A percentile compares a stretch with the other conserved stretches of the same genome.
These are phyloP conservation scores for Spergularia marina DNA, from an alignment of 148 eudicot species.

Conservation along the genomic window DNA sequence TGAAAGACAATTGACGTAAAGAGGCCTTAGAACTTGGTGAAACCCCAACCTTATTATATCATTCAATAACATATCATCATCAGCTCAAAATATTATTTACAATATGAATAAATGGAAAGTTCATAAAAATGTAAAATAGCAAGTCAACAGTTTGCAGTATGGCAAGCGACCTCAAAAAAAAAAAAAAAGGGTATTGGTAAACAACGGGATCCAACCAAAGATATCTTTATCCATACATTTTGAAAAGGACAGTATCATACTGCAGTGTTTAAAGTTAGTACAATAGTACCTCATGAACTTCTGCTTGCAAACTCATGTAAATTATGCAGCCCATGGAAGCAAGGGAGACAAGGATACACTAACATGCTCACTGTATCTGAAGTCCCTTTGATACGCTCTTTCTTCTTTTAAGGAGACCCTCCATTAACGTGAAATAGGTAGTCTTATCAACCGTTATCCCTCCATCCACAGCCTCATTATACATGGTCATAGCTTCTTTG, in stretches of 20 bases:
- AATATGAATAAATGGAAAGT: background rate
- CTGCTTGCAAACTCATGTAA: background rate
- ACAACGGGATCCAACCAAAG: background rate
- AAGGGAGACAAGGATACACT: background rate
- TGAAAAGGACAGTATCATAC: background rate
- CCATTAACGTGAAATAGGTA: constrained; percentile 55
- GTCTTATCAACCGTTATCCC: constrained; percentile 49
- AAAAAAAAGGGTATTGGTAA: background rate
- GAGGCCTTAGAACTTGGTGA: background rate
- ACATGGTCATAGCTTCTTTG: constrained; percentile 67
- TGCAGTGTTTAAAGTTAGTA: background rate
- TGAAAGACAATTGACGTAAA: background rate
- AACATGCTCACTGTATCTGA: constrained; percentile 6
- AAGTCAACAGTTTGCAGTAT: background rate
- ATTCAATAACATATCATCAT: background rate
- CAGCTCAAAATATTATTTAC: background rate
- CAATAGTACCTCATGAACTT: constrained; percentile 21
- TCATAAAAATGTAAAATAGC: background rate
- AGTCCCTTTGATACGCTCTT: constrained; percentile 33
- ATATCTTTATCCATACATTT: background rate
- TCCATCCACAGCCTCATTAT: constrained; percentile 43
- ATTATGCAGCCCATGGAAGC: constrained; percentile 4
- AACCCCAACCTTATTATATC: background rate
- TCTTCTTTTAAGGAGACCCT: constrained; percentile 59
- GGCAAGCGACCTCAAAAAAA: too few relatives aligned